phyloP scores from a whole-genome alignment of 2,329 filamentous ascomycete species.

The Geoglossum cookeanum region DNA sequence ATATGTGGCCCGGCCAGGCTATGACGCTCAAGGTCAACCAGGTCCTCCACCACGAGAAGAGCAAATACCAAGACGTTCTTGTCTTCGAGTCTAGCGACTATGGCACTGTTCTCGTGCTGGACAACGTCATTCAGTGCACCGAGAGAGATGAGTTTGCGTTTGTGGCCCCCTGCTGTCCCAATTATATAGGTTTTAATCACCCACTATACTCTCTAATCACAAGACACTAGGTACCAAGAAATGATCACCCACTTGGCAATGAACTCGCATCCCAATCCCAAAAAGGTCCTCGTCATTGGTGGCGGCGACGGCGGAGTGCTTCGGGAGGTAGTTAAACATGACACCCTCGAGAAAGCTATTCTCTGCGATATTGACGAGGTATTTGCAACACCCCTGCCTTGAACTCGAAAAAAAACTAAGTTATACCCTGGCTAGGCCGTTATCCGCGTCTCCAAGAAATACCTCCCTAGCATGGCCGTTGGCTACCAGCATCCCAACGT shows the following conservation, averaged over 20 bases:
- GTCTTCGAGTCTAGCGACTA: conserved; percentile 98
- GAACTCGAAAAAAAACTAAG: background rate
- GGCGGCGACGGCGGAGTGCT: conserved; percentile 95
- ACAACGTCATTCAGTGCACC: conserved; percentile 98
- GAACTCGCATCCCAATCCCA: conserved; percentile 95
- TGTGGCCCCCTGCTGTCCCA: conserved; percentile 11
- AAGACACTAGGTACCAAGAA: conserved; percentile 59
- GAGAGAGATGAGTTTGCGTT: conserved; percentile 95
- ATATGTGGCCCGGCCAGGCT: conserved; percentile 98
- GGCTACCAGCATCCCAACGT: conserved; percentile 90
- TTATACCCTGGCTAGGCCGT: conserved; percentile 43
- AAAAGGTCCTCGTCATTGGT: conserved; percentile 96
- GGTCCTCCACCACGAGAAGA: conserved; percentile 97
- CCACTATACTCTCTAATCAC: background rate
- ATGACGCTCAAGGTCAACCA: conserved; percentile 98
- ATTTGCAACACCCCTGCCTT: conserved; percentile 5
- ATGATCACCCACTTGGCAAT: conserved; percentile 99
- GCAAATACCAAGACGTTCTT: conserved; percentile 95
- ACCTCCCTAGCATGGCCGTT: conserved; percentile 81
- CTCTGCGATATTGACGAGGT: conserved; percentile 98
- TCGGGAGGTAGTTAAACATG: conserved; percentile 97
- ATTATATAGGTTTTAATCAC: background rate
- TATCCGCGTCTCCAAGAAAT: conserved; percentile 95
- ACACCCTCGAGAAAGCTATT: conserved; percentile 83
- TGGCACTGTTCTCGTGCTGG: conserved; percentile 86